Conservation (phyloP, 2,329 filamentous ascomycete species). For the Aspergillus arachidicola region DNA sequence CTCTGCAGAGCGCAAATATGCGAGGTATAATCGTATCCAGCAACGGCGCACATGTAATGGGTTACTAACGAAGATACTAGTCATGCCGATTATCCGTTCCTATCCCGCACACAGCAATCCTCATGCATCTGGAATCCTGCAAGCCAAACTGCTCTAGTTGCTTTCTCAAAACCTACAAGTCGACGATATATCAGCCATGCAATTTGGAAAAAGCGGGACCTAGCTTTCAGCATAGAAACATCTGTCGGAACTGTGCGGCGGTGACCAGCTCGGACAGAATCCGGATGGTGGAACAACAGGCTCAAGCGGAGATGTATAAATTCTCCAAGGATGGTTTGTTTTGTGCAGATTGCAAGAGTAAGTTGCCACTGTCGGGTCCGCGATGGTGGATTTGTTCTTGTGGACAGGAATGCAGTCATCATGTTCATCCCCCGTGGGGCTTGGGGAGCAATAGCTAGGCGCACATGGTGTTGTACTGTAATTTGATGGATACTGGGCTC, state of each 20-base stretch:
- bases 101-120: neutral
- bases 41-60: neutral
- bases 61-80: neutral
- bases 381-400: slow-evolving; percentile 1
- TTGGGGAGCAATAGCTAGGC: neutral
- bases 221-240: neutral
- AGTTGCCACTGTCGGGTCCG: neutral
- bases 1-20: neutral
- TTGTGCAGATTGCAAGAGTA: neutral
- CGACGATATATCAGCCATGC: neutral
- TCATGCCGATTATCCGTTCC: neutral
- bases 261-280: neutral
- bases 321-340: neutral
- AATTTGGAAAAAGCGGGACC: neutral
- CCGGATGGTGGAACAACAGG: neutral
- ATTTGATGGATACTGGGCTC: neutral
- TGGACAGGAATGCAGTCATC: neutral
- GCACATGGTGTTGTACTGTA: neutral
- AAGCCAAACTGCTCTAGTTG: neutral
- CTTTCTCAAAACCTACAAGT: neutral
- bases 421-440: neutral
- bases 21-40: neutral
- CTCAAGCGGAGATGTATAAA: neutral
- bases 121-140: neutral
- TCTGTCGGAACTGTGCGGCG: neutral